Conservation (phyloP, 495 filamentous ascomycete genomes). For the Penicillium desertorum region DNA sequence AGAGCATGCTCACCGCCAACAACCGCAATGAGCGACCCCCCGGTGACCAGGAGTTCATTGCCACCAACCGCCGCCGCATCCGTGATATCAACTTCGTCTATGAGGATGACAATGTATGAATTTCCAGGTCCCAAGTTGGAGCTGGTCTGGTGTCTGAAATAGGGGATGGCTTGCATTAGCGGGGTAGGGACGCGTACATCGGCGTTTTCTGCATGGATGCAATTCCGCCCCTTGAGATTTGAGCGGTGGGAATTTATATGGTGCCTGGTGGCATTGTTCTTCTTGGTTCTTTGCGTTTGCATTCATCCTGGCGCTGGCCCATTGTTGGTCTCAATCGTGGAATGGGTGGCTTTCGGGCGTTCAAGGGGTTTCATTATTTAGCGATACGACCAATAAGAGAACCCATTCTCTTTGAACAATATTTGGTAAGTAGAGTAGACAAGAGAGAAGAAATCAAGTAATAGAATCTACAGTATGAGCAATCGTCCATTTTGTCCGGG, state of each 20-base stretch:
- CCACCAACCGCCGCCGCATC: conserved; percentile 71
- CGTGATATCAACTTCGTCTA: conserved; percentile 86
- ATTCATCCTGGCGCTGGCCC: conserved; percentile 8
- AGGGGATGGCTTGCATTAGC: not conserved
- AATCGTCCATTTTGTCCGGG: not conserved
- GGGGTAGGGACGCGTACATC: not conserved
- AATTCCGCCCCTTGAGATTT: not conserved
- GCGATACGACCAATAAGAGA: conserved; percentile 4
- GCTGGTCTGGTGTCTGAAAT: not conserved
- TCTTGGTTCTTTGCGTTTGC: conserved; percentile 1
- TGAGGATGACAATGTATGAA: conserved; percentile 78
- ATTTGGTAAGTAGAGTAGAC: not conserved
- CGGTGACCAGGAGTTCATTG: conserved; percentile 83
- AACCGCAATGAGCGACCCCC: conserved; percentile 82
- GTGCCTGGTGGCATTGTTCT: not conserved
- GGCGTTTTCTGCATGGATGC: conserved; percentile 6
- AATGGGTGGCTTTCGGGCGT: conserved; percentile 6
- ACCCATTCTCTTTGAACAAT: not conserved
- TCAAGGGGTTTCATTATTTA: conserved; percentile 3
- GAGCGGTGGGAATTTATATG: not conserved
- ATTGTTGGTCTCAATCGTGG: not conserved
- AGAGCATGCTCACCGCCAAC: conserved; percentile 97
- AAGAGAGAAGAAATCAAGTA: not conserved
- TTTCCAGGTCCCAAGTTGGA: not conserved
- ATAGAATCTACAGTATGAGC: not conserved